A percentile compares a stretch with the other conserved stretches of the same genome.
These are phyloP conservation scores for Buddleja alternifolia DNA, from an alignment of 257 asterid species.

Conservation along the genomic window DNA sequence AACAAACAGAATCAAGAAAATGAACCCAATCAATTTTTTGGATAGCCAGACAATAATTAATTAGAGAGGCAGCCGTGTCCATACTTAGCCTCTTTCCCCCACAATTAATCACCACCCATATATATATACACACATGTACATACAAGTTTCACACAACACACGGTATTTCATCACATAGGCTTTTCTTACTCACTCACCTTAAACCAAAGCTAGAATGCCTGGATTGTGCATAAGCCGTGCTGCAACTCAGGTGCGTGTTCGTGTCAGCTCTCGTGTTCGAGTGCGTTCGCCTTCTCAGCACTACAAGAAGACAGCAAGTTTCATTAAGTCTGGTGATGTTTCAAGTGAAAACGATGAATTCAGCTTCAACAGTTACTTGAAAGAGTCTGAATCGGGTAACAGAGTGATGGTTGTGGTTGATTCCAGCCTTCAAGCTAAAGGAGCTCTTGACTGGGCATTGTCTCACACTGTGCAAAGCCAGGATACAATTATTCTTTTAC, in stretches of 20 bases:
- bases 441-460: conserved; percentile 86
- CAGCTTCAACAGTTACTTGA: conserved; percentile 38
- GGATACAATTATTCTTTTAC: conserved; percentile 70
- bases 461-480: conserved; percentile 79
- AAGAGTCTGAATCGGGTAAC: conserved; percentile 56
- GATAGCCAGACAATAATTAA: conserved; percentile 20
- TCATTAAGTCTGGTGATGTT: conserved; percentile 35
- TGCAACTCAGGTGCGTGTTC: conserved; percentile 45
- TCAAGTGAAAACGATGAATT: conserved; percentile 44
- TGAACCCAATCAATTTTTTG: conserved; percentile 40
- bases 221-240: conserved; percentile 58
- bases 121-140: background rate
- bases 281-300: conserved; percentile 60
- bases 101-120: background rate
- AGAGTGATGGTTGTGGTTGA: conserved; percentile 91
- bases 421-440: conserved; percentile 58
- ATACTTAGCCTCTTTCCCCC: background rate
- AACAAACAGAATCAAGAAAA: conserved; percentile 39
- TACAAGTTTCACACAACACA: conserved; percentile 9
- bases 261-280: conserved; percentile 41
- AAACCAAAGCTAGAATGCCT: conserved; percentile 36
- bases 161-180: background rate
- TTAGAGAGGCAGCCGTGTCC: background rate
- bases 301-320: conserved; percentile 39
- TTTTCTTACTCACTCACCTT: background rate